These are phyloP conservation scores for Cylindrotheca closterium DNA, from an alignment of 108 stramenopile genomes.

Conservation along the genomic window DNA sequence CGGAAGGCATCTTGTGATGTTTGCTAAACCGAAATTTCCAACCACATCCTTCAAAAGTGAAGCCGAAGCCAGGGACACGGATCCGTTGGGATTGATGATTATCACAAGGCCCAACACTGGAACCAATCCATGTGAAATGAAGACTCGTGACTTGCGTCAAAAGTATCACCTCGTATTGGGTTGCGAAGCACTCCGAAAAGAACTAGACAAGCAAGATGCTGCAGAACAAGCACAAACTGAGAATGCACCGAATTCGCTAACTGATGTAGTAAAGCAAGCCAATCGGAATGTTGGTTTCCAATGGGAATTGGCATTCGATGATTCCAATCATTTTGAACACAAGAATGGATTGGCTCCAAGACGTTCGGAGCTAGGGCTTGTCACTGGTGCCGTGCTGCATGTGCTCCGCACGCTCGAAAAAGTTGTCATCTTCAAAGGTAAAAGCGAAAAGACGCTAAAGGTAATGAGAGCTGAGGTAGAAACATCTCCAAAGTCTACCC, in stretches of 20 bases:
- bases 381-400: conserved; percentile 59
- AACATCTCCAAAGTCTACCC: neutral
- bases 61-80: conserved; percentile 22
- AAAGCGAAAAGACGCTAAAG: conserved; percentile 38
- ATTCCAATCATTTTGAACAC: conserved; percentile 29
- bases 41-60: conserved; percentile 7
- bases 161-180: conserved; percentile 35
- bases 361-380: conserved; percentile 42
- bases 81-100: conserved; percentile 48
- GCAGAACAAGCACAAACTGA: neutral
- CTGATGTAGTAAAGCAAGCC: neutral
- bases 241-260: neutral
- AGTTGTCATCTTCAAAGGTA: conserved; percentile 31
- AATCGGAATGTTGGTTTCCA: neutral
- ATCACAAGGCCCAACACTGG: conserved; percentile 66
- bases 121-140: conserved; percentile 45
- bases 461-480: conserved; percentile 47
- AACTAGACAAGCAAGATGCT: neutral
- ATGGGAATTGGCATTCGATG: conserved; percentile 47
- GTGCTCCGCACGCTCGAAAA: conserved; percentile 53
- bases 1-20: conserved; percentile 41
- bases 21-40: conserved; percentile 47
- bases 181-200: neutral
- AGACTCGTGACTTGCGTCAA: conserved; percentile 32
- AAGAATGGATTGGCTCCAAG: conserved; percentile 51